These are phyloP conservation scores for Fimicolochytrium jonesii DNA, from an alignment of 192 early-diverging fungal genomes.

Conservation along the genomic window DNA sequence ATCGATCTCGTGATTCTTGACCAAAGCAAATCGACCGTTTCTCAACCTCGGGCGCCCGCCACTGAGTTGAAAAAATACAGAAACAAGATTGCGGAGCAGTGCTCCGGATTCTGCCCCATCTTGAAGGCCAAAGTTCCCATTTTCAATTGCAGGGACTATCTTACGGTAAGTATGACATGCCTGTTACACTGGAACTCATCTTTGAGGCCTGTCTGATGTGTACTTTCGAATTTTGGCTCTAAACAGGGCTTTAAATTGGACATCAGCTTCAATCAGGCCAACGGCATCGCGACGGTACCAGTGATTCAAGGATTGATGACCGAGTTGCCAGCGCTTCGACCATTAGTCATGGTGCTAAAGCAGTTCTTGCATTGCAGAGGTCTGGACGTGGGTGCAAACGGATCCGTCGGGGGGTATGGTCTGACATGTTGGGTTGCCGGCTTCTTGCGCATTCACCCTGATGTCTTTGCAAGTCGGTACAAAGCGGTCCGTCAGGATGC, in stretches of 20 bases:
- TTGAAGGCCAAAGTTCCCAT: slow-evolving; percentile 1
- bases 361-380: slow-evolving; percentile 15
- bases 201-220: not conserved
- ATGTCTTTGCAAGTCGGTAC: slow-evolving; percentile 10
- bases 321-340: slow-evolving; percentile 10
- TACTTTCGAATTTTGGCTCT: not conserved
- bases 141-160: not conserved
- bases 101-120: not conserved
- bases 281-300: not conserved
- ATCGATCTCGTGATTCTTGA: slow-evolving; percentile 23
- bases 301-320: not conserved
- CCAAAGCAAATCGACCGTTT: not conserved
- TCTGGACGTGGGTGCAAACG: slow-evolving; percentile 8
- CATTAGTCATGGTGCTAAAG: slow-evolving; percentile 24
- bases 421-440: slow-evolving; percentile 19
- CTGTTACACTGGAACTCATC: not conserved
- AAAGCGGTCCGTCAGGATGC: no score
- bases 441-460: slow-evolving; percentile 19
- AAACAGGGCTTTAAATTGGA: slow-evolving; percentile 8
- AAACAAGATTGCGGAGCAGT: not conserved
- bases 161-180: not conserved
- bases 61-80: no score
- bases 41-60: not conserved
- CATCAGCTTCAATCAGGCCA: slow-evolving; percentile 11
- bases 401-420: slow-evolving; percentile 6